Conservation (phyloP, 257 asterid species). For the Handroanthus guayacan region DNA sequence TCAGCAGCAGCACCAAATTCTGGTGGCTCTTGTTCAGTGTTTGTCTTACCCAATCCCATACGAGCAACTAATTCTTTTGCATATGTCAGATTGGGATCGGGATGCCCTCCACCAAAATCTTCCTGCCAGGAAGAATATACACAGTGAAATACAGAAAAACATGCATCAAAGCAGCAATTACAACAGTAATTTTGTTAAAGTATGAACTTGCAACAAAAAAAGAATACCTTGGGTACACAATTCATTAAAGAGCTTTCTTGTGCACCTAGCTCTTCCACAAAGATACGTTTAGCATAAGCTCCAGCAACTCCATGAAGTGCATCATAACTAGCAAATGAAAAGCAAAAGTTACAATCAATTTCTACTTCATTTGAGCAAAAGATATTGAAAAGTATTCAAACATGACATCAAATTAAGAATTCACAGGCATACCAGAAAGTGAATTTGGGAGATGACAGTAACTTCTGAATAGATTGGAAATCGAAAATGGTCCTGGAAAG, state of each 20-base stretch:
- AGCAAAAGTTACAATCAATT: conserved; percentile 18
- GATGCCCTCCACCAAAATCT: conserved; percentile 99
- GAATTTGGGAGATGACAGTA: conserved; percentile 81
- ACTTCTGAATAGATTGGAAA: conserved; percentile 81
- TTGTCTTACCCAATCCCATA: conserved; percentile 87
- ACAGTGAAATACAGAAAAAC: neutral
- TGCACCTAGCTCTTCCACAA: conserved; percentile 96
- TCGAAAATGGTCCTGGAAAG: conserved; percentile 87
- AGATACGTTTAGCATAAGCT: conserved; percentile 88
- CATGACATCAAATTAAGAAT: conserved; percentile 27
- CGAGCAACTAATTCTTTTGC: conserved; percentile 96
- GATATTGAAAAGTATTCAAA: conserved; percentile 22
- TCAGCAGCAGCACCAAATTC: conserved; percentile 99
- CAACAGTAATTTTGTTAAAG: conserved; percentile 18
- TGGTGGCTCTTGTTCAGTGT: conserved; percentile 77
- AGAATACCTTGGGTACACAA: conserved; percentile 90
- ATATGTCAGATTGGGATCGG: conserved; percentile 98
- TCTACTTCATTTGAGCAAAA: conserved; percentile 12
- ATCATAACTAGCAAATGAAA: conserved; percentile 66
- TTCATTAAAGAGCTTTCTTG: conserved; percentile 81
- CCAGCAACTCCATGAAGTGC: conserved; percentile 99
- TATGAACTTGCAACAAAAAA: conserved; percentile 2
- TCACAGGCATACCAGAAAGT: conserved; percentile 74
- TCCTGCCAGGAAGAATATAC: conserved; percentile 64
- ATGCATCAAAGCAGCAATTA: conserved; percentile 20